Conservation (phyloP, 2,329 filamentous ascomycete genomes). For the Laburnicola sp. region DNA sequence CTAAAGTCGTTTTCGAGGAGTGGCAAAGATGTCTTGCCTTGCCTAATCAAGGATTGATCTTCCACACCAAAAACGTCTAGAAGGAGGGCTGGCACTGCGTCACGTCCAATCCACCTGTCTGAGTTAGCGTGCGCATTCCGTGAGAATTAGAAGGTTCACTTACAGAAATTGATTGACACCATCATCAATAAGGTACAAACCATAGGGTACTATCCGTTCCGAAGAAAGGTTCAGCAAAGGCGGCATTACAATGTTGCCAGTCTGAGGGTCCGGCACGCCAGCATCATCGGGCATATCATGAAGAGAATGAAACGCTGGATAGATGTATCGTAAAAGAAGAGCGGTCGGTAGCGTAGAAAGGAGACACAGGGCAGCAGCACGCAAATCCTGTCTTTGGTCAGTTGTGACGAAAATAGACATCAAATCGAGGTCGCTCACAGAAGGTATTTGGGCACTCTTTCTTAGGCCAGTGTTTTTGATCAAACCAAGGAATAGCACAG, state of each 20-base stretch:
- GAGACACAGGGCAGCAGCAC: constrained; percentile 87
- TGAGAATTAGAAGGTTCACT: background rate
- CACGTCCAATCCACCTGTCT: constrained; percentile 79
- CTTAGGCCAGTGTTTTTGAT: constrained; percentile 78
- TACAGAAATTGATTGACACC: constrained; percentile 91
- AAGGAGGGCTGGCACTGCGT: constrained; percentile 86
- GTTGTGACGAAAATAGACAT: background rate
- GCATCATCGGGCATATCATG: constrained; percentile 91
- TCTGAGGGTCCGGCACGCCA: constrained; percentile 80
- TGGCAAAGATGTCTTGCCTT: constrained; percentile 86
- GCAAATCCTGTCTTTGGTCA: constrained; percentile 63
- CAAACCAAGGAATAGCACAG: constrained; percentile 86
- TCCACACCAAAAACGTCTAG: constrained; percentile 86
- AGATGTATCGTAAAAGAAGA: constrained; percentile 88
- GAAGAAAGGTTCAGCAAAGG: constrained; percentile 84
- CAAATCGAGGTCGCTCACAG: constrained; percentile 3
- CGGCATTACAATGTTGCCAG: constrained; percentile 86
- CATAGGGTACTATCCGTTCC: constrained; percentile 83
- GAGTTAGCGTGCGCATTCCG: constrained; percentile 7
- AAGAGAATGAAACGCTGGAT: constrained; percentile 47
- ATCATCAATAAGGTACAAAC: constrained; percentile 94
- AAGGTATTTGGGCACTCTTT: constrained; percentile 45
- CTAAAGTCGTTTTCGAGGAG: constrained; percentile 96
- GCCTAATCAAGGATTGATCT: constrained; percentile 80
- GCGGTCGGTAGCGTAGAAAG: constrained; percentile 92